Evolutionary conservation across 176 grass and related monocot species (phyloP).

Genomic region (Carex kokanica): DNA sequence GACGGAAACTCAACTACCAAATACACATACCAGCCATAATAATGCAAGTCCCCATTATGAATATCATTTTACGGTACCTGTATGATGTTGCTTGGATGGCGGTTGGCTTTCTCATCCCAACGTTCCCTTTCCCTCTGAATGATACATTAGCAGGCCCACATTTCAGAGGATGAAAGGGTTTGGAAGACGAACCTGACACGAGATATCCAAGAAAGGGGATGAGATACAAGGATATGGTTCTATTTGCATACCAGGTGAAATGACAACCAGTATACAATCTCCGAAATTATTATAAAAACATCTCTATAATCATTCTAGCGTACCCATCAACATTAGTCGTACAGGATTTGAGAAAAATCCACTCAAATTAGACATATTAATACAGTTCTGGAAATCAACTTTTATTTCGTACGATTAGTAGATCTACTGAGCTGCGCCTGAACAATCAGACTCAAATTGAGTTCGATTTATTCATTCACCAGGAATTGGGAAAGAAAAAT

Average conservation of each 20-base stretch:
- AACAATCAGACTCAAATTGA: not conserved
- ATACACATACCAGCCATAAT: not conserved
- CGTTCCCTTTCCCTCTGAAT: slow-evolving; percentile 11
- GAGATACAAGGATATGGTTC: not conserved
- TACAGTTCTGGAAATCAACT: not conserved
- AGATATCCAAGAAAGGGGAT: not conserved
- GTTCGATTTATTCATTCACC: not conserved
- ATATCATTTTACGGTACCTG: slow-evolving; percentile 11
- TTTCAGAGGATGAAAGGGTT: slow-evolving; percentile 20
- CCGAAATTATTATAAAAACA: not conserved
- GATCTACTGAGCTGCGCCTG: not conserved
- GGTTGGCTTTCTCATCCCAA: not conserved
- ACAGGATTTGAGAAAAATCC: not conserved
- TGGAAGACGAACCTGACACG: slow-evolving; percentile 21
- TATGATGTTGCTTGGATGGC: slow-evolving; percentile 1
- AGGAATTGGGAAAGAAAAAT: not conserved
- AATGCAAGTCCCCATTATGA: not conserved
- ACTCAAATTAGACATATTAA: not conserved
- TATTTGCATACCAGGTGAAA: not conserved
- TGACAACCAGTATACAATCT: not conserved
- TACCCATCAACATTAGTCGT: no score
- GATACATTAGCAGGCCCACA: slow-evolving; percentile 22
- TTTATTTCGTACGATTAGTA: not conserved
- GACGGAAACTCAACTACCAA: not conserved
- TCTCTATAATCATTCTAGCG: not conserved